Conservation (phyloP, 176 grass and related monocot genomes). For the Puccinellia tenuiflora region DNA sequence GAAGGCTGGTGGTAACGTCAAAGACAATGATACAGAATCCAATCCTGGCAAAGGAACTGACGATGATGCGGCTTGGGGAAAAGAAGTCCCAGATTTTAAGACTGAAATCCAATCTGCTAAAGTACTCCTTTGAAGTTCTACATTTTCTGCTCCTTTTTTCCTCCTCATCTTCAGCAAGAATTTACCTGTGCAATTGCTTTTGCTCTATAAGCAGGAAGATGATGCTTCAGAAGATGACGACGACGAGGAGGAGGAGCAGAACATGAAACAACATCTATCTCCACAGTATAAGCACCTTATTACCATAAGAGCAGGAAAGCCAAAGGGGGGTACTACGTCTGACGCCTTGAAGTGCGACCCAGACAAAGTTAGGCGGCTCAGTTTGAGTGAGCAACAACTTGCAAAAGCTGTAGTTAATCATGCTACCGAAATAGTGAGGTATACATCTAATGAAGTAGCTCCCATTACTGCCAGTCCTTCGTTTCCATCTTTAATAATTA, state of each 20-base stretch:
- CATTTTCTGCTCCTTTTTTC: not conserved
- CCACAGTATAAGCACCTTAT: conserved; percentile 76
- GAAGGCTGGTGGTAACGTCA: conserved; percentile 33
- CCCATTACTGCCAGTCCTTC: not conserved
- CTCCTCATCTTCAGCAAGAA: not conserved
- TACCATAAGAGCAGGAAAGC: conserved; percentile 85
- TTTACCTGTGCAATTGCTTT: not conserved
- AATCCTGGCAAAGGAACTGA: conserved; percentile 23
- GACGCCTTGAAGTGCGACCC: conserved; percentile 75
- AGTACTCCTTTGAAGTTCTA: conserved; percentile 21
- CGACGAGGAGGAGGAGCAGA: conserved; percentile 30
- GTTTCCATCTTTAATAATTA: not conserved
- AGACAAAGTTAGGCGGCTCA: conserved; percentile 74
- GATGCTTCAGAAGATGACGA: conserved; percentile 4
- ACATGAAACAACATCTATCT: conserved; percentile 25
- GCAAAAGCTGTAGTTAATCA: conserved; percentile 59
- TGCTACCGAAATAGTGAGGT: conserved; percentile 69
- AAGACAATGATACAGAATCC: conserved; percentile 42
- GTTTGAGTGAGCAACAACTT: conserved; percentile 87
- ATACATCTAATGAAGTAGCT: conserved; percentile 14
- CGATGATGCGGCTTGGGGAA: conserved; percentile 73
- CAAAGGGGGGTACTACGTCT: conserved; percentile 63
- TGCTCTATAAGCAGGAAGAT: conserved; percentile 25
- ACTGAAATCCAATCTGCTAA: conserved; percentile 48
- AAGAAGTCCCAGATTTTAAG: conserved; percentile 66